Evolutionary conservation across 2,329 filamentous ascomycete species (phyloP).

Genomic region (Cadophora luteo-olivacea): DNA sequence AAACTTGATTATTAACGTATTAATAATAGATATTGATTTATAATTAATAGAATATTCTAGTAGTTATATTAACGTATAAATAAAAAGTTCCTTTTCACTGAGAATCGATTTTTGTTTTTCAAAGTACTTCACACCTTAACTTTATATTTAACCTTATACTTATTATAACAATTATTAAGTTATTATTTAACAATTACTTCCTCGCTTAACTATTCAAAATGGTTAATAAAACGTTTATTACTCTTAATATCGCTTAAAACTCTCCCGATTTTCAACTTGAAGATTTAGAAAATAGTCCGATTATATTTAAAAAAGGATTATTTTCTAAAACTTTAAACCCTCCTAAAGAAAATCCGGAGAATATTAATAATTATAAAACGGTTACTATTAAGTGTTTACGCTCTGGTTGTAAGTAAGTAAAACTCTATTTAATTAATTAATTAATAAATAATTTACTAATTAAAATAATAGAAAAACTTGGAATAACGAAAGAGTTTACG

Average conservation of each 20-base stretch:
- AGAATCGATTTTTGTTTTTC: too few species aligned
- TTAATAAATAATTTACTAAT: too few species aligned
- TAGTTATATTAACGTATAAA: too few species aligned
- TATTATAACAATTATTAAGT: not conserved
- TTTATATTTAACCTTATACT: not conserved
- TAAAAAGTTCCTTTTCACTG: too few species aligned
- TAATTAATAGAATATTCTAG: too few species aligned
- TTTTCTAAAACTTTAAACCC: not conserved
- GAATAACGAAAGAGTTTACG: too few species aligned
- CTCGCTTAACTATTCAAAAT: not conserved
- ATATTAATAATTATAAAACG: not conserved
- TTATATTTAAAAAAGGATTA: constrained; percentile 1
- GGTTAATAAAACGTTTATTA: not conserved
- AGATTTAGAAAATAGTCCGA: not conserved
- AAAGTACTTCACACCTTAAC: too few species aligned
- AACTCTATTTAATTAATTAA: too few species aligned
- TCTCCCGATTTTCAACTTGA: not conserved
- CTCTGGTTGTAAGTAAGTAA: too few species aligned
- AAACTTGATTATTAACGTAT: too few species aligned
- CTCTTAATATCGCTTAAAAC: not conserved
- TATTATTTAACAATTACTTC: not conserved
- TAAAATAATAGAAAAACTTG: too few species aligned
- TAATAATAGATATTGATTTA: too few species aligned
- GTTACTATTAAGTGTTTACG: not conserved
- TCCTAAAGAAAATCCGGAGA: not conserved